A percentile compares a stretch with the other conserved stretches of the same genome.
These are phyloP conservation scores for Nakazawaea wyomingensis DNA, from an alignment of 805 yeast species.

Conservation along the genomic window DNA sequence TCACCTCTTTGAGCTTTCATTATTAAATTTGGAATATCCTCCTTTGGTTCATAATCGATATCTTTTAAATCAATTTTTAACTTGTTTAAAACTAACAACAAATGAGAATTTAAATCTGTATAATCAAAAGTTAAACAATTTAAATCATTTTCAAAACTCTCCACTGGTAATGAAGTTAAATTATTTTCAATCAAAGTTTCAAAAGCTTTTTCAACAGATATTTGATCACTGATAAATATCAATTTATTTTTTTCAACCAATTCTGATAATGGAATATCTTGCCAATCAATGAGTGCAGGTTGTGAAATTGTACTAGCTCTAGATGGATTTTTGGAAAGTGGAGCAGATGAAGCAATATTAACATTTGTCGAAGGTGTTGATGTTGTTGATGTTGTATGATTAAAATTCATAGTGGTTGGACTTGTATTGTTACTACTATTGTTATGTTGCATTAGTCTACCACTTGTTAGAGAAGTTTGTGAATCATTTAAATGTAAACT, in stretches of 20 bases:
- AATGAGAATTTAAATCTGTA: slow-evolving; percentile 82
- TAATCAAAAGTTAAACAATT: slow-evolving; percentile 87
- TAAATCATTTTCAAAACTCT: slow-evolving; percentile 46
- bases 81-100: slow-evolving; percentile 79
- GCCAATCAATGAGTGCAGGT: slow-evolving; percentile 53
- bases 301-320: slow-evolving; percentile 25
- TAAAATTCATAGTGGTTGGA: background rate
- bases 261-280: slow-evolving; percentile 62
- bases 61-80: slow-evolving; percentile 35
- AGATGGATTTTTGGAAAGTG: slow-evolving; percentile 32
- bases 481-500: slow-evolving; percentile 14
- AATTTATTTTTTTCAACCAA: slow-evolving; percentile 76
- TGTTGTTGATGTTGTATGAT: background rate
- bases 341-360: background rate
- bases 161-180: slow-evolving; percentile 84
- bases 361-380: too few species aligned
- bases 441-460: background rate
- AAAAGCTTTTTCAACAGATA: slow-evolving; percentile 85
- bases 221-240: slow-evolving; percentile 57
- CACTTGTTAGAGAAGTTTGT: background rate
- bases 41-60: slow-evolving; percentile 27
- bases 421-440: background rate
- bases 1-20: slow-evolving; percentile 77
- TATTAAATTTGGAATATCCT: slow-evolving; percentile 37
- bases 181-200: slow-evolving; percentile 67